phyloP scores from a whole-genome alignment of 1,139 yeast species.

The Debaryomyces sp. region DNA sequence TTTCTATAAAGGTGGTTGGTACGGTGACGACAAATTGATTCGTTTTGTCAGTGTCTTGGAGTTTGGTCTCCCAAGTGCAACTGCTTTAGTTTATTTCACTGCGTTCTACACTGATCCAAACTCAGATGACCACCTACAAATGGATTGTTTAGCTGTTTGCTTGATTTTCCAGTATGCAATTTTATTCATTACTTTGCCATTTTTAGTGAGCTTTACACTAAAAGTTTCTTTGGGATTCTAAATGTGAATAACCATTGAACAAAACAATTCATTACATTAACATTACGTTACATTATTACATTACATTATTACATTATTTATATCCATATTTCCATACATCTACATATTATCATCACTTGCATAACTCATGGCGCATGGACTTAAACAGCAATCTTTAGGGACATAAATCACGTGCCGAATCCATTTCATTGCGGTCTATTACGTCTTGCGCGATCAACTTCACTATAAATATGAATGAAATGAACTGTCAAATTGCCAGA shows the following conservation, averaged over 20 bases:
- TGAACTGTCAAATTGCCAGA: neutral
- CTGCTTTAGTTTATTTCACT: constrained; percentile 80
- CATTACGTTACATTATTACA: no score
- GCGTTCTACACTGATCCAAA: constrained; percentile 77
- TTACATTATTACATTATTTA: no score
- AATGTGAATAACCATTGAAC: neutral
- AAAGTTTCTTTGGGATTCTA: constrained; percentile 41
- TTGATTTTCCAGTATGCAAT: constrained; percentile 69
- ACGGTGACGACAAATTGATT: constrained; percentile 49
- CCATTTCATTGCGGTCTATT: constrained; percentile 1
- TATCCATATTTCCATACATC: no score
- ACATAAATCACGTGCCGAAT: constrained; percentile 1
- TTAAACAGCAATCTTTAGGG: constrained; percentile 1
- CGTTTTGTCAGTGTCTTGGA: constrained; percentile 74
- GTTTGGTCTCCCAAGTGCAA: constrained; percentile 85
- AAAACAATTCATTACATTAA: neutral
- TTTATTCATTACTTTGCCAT: constrained; percentile 64
- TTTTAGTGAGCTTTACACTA: constrained; percentile 60
- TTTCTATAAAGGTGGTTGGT: constrained; percentile 48
- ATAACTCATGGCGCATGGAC: neutral
- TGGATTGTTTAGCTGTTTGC: constrained; percentile 80
- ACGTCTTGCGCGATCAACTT: constrained; percentile 4
- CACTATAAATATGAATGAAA: neutral
- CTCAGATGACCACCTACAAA: constrained; percentile 63
- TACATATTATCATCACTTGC: neutral